Base-by-base conservation (phyloP, 108 stramenopile genomes). In the Aurantiochytrium sp. region DNA sequence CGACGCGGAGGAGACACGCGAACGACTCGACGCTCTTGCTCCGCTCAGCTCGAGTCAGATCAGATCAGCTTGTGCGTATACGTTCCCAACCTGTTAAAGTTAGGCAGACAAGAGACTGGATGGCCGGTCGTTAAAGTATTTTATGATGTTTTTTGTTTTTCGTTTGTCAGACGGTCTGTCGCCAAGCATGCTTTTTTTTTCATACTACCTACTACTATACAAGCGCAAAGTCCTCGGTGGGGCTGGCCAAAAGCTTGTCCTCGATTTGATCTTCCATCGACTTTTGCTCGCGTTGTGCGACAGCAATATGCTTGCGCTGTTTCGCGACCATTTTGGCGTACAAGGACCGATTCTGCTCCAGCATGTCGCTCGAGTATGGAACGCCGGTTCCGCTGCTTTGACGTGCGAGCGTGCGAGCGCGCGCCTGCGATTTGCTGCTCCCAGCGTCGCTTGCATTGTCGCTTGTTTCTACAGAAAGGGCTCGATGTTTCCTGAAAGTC, bases 321-420 rank as follows among this genome's bases (percentile, higher is more conserved):
- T 53, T 83, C 18, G 19, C 51, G 76, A 83, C 23, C 76, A 83
- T 83, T 0, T 83, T 10, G 10, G 6, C 76, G 28, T 83, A 83
- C 10, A 83, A 6, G 6, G 45, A 53, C 18, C 76, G 45, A 23
- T 83, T 83, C 51, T 53, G 45, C n/a, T 83, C 49, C 16, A 83
- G 76, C 76, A 83, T 83, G 23, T 83, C 76, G 25, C 76, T 83
- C 51, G 76, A 83, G 51, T 83, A 83, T 6, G 76, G 76, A 14
- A 83, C 76, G 49, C 14, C 55, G 55, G 14, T 57, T 42, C 64
- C 64, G 64, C 64, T 35, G 64, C 21, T 18, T 10, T 69, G 64
- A 10, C 64, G 35, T 18, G 64, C 64, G 64, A 42, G 42, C 64
- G 35, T 16, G 10, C 35, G 64, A 18, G 14, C 10, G 42, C 25